Evolutionary conservation across 106 monocot species (phyloP).

Genomic region (Apostasia shenzhenica): DNA sequence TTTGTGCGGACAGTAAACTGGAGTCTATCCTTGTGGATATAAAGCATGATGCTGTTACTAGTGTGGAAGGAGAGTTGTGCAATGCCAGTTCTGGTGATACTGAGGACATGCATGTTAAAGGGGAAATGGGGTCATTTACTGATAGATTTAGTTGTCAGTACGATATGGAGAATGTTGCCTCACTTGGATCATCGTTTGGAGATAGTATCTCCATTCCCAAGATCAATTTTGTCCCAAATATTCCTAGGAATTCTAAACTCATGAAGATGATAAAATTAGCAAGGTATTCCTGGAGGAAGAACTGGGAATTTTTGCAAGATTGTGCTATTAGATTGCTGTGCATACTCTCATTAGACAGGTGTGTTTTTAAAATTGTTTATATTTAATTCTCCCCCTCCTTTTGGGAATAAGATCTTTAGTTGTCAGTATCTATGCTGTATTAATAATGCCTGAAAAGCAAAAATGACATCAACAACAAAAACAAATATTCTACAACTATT

Average conservation of each 20-base stretch:
- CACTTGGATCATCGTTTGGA: slow-evolving; percentile 12
- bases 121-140: slow-evolving; percentile 26
- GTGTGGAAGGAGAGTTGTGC: slow-evolving; percentile 5
- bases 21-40: slow-evolving; percentile 6
- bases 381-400: too few species aligned
- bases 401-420: too few species aligned
- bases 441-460: too few species aligned
- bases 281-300: slow-evolving; percentile 69
- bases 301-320: slow-evolving; percentile 98
- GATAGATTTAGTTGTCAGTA: slow-evolving; percentile 13
- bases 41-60: slow-evolving; percentile 5
- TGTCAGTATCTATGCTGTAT: too few species aligned
- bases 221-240: slow-evolving; percentile 16
- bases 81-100: slow-evolving; percentile 6
- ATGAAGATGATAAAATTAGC: slow-evolving; percentile 60
- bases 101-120: slow-evolving; percentile 32
- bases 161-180: slow-evolving; percentile 17
- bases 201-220: slow-evolving; percentile 16
- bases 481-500: too few species aligned
- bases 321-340: slow-evolving; percentile 91
- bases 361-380: slow-evolving; percentile 8
- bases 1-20: neutral
- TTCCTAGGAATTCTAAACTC: slow-evolving; percentile 50
- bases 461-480: too few species aligned
- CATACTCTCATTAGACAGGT: slow-evolving; percentile 93